These are phyloP conservation scores for Saccharomyces eubayanus DNA, from an alignment of 805 yeast genomes.

Conservation along the genomic window DNA sequence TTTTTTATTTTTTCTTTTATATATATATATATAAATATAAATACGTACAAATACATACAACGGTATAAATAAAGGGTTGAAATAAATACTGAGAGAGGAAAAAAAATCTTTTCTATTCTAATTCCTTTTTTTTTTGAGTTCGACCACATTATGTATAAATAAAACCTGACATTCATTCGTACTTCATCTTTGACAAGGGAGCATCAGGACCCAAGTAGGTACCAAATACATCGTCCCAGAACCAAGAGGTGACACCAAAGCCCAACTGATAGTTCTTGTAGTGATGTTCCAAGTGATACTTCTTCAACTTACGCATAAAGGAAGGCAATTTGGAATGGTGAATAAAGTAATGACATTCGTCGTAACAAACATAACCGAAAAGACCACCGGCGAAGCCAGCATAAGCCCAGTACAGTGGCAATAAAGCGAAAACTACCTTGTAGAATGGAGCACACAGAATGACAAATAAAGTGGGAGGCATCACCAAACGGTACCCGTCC, in stretches of 20 bases:
- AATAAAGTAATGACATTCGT: conserved; percentile 85
- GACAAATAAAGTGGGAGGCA: conserved; percentile 87
- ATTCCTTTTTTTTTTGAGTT: not conserved
- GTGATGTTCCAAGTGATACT: conserved; percentile 93
- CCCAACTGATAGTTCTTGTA: conserved; percentile 95
- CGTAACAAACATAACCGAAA: conserved; percentile 87
- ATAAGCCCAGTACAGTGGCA: conserved; percentile 81
- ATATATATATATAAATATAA: not conserved
- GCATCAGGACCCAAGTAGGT: conserved; percentile 52
- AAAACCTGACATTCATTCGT: conserved; percentile 14
- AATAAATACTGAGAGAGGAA: not conserved
- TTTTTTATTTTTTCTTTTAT: not conserved
- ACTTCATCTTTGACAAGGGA: conserved; percentile 31
- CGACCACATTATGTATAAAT: not conserved
- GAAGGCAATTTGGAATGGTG: conserved; percentile 82
- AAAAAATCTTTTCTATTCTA: not conserved
- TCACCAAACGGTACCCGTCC: conserved; percentile 87
- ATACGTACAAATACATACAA: not conserved
- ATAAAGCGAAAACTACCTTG: conserved; percentile 59
- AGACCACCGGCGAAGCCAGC: conserved; percentile 94
- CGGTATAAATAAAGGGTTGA: not conserved
- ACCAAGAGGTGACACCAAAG: conserved; percentile 88
- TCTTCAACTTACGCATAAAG: conserved; percentile 70
- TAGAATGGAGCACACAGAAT: conserved; percentile 73
- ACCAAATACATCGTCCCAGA: conserved; percentile 90